Base-by-base conservation (phyloP, 2,329 filamentous ascomycete species). In the Metarhizium sp. region DNA sequence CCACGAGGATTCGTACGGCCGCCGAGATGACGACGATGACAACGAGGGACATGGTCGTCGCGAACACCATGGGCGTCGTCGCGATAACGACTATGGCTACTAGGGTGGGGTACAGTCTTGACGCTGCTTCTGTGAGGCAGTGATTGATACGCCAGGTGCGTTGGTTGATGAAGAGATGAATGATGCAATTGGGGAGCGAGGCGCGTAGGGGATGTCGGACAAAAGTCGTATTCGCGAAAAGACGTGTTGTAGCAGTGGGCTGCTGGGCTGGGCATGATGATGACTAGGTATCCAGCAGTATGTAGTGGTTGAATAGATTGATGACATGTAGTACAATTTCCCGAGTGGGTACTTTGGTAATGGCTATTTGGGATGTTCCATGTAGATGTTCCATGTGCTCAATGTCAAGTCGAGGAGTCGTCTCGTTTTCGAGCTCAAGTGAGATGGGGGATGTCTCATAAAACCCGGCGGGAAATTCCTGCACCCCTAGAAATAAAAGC, bases 21-120 rank as follows among this genome's bases (percentile, higher is more conserved):
- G 53, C 18, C 50, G 53, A 43, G 53, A 55, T 20, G 48, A 57
- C 14, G 60, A 64, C 42, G 60, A 64, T 51, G 59, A 62, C 29
- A 56, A 64, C 42, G 57, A 63, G 40, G n/a, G 59, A 57, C 53
- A 53, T 59, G 30, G 56, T 54, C 20, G 51, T 52, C 36, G 54
- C 55, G 11, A 53, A 58, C 18, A 55, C 54, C 30, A 57, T 54
- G 49, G 51, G 55, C 55, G 52, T 20, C 51, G 59, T 29, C 55
- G 62, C 45, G 54, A 60, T 16, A 53, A 53, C 14, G 51, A 52
- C 4, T 55, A 61, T 25, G 49, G 49, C 3, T 38, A 36, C 16
- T 29, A 40, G 49, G 14, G 3, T 13, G 20, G 18, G 13, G 20
- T 29, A 48, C 14, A 16, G 4, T 11, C 25, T 14, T 14, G 20